Percentiles rank a stretch among this genome's conserved stretches.
Evolutionary conservation across 768 basidiomycete species (phyloP).

Genomic region (Serendipita sp.): DNA sequence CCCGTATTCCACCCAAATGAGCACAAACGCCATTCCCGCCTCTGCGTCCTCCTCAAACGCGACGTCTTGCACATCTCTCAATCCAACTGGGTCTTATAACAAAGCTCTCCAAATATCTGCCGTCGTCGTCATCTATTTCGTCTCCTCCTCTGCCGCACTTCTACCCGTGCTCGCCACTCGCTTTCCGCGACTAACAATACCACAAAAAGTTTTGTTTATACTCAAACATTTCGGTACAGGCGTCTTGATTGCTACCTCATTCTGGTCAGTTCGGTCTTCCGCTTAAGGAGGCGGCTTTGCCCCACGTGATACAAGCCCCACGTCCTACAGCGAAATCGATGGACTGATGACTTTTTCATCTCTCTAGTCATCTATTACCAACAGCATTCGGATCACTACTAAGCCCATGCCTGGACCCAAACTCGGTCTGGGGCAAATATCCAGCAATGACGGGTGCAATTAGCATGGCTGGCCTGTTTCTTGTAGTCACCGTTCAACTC

Average conservation of each 20-base stretch:
- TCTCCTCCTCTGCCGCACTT: constrained; percentile 1
- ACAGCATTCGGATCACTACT: constrained; percentile 5
- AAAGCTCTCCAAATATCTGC: background rate
- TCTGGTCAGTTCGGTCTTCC: background rate
- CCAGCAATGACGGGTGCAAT: background rate
- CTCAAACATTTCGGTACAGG: constrained; percentile 5
- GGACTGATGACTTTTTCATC: background rate
- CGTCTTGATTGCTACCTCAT: constrained; percentile 1
- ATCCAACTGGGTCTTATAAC: background rate
- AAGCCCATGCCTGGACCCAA: constrained; percentile 3
- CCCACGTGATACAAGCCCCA: too few relatives aligned
- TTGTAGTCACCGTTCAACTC: background rate
- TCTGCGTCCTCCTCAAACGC: background rate
- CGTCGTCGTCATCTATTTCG: background rate
- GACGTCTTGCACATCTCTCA: background rate
- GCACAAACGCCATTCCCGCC: background rate
- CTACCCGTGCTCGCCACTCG: background rate
- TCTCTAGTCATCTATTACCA: background rate
- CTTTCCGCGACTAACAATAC: background rate
- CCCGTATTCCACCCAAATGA: background rate
- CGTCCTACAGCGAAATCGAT: background rate
- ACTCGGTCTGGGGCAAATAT: constrained; percentile 1
- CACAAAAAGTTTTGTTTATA: background rate
- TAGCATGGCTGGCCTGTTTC: background rate
- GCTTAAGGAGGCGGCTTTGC: background rate